Conservation (phyloP, 768 basidiomycete genomes). For the Sarcodon aspratus region DNA sequence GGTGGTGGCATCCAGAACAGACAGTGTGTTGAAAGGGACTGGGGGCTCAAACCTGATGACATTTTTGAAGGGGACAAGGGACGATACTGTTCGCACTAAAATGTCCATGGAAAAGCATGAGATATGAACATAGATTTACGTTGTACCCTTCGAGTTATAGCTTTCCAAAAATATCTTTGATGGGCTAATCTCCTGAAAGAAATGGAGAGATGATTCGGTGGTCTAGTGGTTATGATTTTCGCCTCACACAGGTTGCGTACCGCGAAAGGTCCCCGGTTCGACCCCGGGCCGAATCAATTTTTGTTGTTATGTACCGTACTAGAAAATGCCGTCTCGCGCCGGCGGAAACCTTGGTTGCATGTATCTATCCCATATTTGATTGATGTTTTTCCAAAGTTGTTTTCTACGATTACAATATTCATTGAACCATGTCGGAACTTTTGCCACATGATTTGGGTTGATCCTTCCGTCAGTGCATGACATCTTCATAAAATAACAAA, state of each 20-base stretch:
- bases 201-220: conserved; percentile 21
- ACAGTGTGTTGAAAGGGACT: conserved; percentile 29
- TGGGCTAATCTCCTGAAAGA: not conserved
- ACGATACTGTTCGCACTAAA: conserved; percentile 30
- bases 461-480: too few relatives aligned
- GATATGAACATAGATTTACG: not conserved
- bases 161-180: not conserved
- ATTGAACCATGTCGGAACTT: too few relatives aligned
- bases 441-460: too few relatives aligned
- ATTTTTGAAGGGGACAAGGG: conserved; percentile 46
- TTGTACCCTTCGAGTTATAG: not conserved
- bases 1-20: not conserved
- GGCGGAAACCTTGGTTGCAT: too few relatives aligned
- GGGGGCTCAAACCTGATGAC: conserved; percentile 45
- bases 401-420: not conserved
- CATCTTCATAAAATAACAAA: too few relatives aligned
- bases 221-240: conserved; percentile 40
- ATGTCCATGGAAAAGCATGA: conserved; percentile 4
- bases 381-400: too few relatives aligned
- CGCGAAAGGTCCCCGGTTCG: conserved; percentile 39
- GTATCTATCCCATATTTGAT: too few relatives aligned
- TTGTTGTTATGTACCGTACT: too few relatives aligned
- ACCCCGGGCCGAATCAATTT: conserved; percentile 31
- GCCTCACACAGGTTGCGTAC: conserved; percentile 22
- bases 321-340: too few relatives aligned